These are phyloP conservation scores for Sphagnum tenellum DNA, from an alignment of 225 moss, liverwort and hornwort species.

Conservation along the genomic window DNA sequence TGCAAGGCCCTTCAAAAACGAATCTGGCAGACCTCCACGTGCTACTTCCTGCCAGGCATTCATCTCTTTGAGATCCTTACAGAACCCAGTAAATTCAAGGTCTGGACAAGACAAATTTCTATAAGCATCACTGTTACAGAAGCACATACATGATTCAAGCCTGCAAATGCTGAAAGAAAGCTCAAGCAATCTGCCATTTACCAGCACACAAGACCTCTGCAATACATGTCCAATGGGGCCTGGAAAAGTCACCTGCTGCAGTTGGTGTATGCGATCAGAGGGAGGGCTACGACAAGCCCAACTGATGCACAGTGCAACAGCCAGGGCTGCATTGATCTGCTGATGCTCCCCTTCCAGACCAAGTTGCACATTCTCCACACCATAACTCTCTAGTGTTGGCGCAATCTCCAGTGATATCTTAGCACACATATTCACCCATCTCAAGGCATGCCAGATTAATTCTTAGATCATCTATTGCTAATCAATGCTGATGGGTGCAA, in stretches of 20 bases:
- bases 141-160: too few species aligned
- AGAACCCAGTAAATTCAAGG: too few species aligned
- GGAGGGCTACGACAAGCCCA: constrained; percentile 69
- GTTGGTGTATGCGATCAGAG: constrained; percentile 14
- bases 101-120: too few species aligned
- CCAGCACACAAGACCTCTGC: background rate
- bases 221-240: background rate
- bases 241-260: constrained; percentile 24
- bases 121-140: too few species aligned
- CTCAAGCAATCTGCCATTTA: too few species aligned
- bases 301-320: constrained; percentile 74
- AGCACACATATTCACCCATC: constrained; percentile 4
- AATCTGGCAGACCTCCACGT: constrained; percentile 64
- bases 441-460: too few species aligned
- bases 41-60: constrained; percentile 34
- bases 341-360: constrained; percentile 91
- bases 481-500: too few species aligned
- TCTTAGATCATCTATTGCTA: too few species aligned
- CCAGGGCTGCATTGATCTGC: constrained; percentile 87
- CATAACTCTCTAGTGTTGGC: constrained; percentile 64
- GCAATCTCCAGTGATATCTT: constrained; percentile 69
- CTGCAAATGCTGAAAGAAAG: too few species aligned
- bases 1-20: constrained; percentile 65
- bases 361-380: constrained; percentile 48
- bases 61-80: background rate